Conservation (phyloP, 192 early-diverging fungal genomes). For the Phlyctochytrium arcticum region DNA sequence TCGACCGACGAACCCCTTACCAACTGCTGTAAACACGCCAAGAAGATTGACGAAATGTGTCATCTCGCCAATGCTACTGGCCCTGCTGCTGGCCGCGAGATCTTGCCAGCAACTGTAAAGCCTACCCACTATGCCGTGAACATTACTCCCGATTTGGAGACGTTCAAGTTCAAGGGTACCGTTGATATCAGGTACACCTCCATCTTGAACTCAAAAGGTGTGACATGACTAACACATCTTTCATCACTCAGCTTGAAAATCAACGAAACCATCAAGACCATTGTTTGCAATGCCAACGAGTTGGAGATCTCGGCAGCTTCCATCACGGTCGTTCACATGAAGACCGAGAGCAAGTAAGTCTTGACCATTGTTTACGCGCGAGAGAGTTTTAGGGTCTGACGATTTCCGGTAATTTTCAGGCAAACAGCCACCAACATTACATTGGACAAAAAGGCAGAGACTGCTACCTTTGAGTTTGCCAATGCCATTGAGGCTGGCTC, state of each 20-base stretch:
- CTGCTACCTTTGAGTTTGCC: conserved; percentile 45
- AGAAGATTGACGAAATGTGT: conserved; percentile 14
- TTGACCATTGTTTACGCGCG: too few species aligned
- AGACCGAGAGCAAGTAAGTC: conserved; percentile 30
- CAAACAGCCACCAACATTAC: conserved; percentile 44
- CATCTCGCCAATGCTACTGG: neutral
- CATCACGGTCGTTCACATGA: conserved; percentile 25
- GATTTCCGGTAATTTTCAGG: too few species aligned
- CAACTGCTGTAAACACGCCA: neutral
- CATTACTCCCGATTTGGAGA: conserved; percentile 75
- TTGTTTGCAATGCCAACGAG: conserved; percentile 45
- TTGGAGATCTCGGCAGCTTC: conserved; percentile 26
- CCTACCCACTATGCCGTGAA: conserved; percentile 80
- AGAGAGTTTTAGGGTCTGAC: too few species aligned
- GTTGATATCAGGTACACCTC: conserved; percentile 66
- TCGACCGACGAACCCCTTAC: neutral
- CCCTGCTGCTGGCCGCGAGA: conserved; percentile 42
- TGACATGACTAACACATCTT: neutral
- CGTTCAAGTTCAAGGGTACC: conserved; percentile 73
- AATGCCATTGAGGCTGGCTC: conserved; percentile 40
- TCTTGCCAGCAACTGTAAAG: conserved; percentile 80
- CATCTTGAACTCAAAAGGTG: neutral
- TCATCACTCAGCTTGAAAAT: conserved; percentile 30
- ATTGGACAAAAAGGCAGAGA: conserved; percentile 37
- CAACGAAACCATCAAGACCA: conserved; percentile 34